Conservation (phyloP, 73 alveolate genomes). For the Uronychia binucleata region DNA sequence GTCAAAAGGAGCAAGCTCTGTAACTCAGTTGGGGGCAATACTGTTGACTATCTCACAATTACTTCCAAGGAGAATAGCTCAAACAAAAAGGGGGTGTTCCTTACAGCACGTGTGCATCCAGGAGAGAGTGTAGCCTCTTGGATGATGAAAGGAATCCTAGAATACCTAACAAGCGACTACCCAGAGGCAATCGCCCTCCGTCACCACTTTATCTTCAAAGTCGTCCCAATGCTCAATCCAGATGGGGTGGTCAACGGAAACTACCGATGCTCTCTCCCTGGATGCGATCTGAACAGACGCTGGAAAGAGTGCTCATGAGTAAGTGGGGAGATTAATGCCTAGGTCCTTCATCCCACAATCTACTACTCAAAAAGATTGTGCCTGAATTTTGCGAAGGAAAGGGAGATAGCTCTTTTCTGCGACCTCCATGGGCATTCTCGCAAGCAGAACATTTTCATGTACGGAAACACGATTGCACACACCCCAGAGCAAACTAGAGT, state of each 20-base stretch:
- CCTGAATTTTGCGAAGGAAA: conserved; percentile 51
- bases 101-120: conserved; percentile 53
- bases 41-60: conserved; percentile 68
- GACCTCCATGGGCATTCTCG: conserved; percentile 89
- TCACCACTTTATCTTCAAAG: conserved; percentile 70
- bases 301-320: conserved; percentile 85
- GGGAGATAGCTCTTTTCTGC: conserved; percentile 70
- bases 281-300: conserved; percentile 88
- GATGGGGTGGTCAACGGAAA: conserved; percentile 93
- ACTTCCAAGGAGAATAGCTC: conserved; percentile 14
- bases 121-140: conserved; percentile 70
- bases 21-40: conserved; percentile 83
- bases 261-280: conserved; percentile 88
- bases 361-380: conserved; percentile 63
- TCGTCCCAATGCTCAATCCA: conserved; percentile 92
- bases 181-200: conserved; percentile 78
- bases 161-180: conserved; percentile 61
- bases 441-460: conserved; percentile 61
- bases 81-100: conserved; percentile 53
- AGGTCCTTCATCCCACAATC: conserved; percentile 85
- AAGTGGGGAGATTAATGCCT: conserved; percentile 70
- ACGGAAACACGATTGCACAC: conserved; percentile 66
- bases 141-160: conserved; percentile 74
- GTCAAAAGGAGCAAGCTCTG: conserved; percentile 70
- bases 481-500: conserved; percentile 79